These are phyloP conservation scores for Claviceps sp. DNA, from an alignment of 2,329 filamentous ascomycete species.

Conservation along the genomic window DNA sequence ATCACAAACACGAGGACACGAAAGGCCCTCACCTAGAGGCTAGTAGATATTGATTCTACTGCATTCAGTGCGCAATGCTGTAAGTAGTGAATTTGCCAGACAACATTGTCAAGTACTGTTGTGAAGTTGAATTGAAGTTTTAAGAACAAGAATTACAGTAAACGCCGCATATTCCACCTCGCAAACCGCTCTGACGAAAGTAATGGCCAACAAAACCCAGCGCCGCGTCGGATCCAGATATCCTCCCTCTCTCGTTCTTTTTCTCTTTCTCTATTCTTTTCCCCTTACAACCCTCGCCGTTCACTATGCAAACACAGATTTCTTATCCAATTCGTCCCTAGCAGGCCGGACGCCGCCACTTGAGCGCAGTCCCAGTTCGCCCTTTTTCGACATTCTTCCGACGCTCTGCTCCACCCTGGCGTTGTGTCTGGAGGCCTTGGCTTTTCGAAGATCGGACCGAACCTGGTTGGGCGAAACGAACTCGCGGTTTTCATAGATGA, in stretches of 20 bases:
- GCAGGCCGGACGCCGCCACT: slow-evolving; percentile 49
- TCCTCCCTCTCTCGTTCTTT: too few relatives aligned
- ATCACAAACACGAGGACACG: neutral
- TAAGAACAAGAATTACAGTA: neutral
- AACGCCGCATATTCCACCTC: neutral
- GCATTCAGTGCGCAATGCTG: neutral
- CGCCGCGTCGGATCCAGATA: neutral
- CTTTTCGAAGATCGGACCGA: slow-evolving; percentile 62
- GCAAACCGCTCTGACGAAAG: neutral
- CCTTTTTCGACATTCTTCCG: slow-evolving; percentile 61
- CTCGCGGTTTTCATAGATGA: slow-evolving; percentile 97
- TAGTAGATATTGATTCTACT: neutral
- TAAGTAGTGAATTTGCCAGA: too few relatives aligned
- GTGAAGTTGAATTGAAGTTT: too few relatives aligned
- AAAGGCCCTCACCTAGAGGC: neutral
- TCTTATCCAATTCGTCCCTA: slow-evolving; percentile 61
- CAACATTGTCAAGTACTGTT: too few relatives aligned
- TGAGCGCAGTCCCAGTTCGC: slow-evolving; percentile 60
- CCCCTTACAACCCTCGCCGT: neutral
- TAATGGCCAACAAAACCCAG: neutral
- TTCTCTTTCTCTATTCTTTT: too few relatives aligned
- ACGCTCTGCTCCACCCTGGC: slow-evolving; percentile 59
- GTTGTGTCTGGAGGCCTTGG: slow-evolving; percentile 68
- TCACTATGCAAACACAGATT: slow-evolving; percentile 56
- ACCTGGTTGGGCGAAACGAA: slow-evolving; percentile 96